Conservation (phyloP, 2,329 filamentous ascomycete species). For the Fusarium sp. region DNA sequence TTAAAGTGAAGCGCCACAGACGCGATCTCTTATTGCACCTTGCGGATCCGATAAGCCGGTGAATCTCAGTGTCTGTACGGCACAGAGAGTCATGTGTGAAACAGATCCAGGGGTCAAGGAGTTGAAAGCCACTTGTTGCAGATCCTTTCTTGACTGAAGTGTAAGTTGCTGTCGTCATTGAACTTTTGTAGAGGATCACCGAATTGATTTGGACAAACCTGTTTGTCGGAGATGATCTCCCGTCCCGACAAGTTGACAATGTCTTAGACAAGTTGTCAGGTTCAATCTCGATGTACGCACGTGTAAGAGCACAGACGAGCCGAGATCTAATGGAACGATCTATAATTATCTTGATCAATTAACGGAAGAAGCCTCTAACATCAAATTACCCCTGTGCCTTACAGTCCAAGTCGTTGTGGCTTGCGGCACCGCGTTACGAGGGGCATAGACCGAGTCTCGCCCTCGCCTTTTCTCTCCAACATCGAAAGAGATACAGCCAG, state of each 20-base stretch:
- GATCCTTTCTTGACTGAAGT: constrained; percentile 14
- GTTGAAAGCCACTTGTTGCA: constrained; percentile 29
- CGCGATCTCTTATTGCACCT: neutral
- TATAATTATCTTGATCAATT: neutral
- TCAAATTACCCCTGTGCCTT: neutral
- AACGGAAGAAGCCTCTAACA: neutral
- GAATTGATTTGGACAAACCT: neutral
- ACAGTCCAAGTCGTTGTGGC: constrained; percentile 1
- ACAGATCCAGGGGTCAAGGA: constrained; percentile 21
- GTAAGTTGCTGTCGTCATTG: constrained; percentile 1
- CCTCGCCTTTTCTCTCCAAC: neutral
- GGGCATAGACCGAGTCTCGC: constrained; percentile 6
- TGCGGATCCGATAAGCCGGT: constrained; percentile 9
- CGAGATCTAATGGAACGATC: neutral
- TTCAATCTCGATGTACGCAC: neutral
- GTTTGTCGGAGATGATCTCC: neutral
- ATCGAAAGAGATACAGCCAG: neutral
- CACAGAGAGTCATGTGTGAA: constrained; percentile 20
- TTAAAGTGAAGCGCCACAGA: constrained; percentile 34
- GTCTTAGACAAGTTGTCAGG: neutral
- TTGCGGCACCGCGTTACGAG: constrained; percentile 3
- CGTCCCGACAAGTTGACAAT: neutral
- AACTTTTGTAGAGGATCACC: neutral
- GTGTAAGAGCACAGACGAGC: constrained; percentile 1
- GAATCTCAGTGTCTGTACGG: neutral